phyloP scores from a whole-genome alignment of 257 asterid species.

The Rhazya stricta region DNA sequence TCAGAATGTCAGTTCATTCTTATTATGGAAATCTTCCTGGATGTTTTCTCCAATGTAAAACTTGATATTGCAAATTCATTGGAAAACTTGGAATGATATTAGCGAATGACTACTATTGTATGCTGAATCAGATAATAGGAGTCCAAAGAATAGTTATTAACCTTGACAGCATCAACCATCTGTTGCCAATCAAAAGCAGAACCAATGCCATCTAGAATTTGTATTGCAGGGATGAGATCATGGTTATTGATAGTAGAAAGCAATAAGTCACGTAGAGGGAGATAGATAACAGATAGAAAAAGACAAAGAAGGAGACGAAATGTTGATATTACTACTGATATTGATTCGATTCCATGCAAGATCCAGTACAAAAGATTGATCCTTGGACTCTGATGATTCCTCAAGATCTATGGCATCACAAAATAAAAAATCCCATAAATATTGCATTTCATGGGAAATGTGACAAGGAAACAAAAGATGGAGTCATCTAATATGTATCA shows the following conservation, averaged over 20 bases:
- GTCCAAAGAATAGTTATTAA: background rate
- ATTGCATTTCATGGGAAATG: background rate
- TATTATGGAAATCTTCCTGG: background rate
- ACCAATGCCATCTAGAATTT: conserved; percentile 10
- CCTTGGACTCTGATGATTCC: conserved; percentile 21
- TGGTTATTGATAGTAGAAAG: background rate
- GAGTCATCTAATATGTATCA: background rate
- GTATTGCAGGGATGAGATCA: background rate
- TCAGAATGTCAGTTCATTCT: background rate
- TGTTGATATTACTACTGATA: conserved; percentile 1
- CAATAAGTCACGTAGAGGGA: background rate
- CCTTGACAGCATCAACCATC: conserved; percentile 26
- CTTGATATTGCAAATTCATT: background rate
- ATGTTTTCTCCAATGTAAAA: background rate
- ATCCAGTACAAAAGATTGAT: conserved; percentile 20
- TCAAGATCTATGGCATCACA: conserved; percentile 14
- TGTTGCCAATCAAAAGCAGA: conserved; percentile 17
- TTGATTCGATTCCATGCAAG: conserved; percentile 3
- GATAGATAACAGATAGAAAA: background rate
- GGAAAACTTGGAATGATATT: background rate
- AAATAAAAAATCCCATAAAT: background rate
- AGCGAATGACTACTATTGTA: background rate
- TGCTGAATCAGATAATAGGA: background rate
- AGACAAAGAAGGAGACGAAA: background rate
- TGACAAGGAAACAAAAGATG: background rate